These are phyloP conservation scores for Diaporthe nobilis DNA, from an alignment of 2,329 filamentous ascomycete genomes.

Conservation along the genomic window DNA sequence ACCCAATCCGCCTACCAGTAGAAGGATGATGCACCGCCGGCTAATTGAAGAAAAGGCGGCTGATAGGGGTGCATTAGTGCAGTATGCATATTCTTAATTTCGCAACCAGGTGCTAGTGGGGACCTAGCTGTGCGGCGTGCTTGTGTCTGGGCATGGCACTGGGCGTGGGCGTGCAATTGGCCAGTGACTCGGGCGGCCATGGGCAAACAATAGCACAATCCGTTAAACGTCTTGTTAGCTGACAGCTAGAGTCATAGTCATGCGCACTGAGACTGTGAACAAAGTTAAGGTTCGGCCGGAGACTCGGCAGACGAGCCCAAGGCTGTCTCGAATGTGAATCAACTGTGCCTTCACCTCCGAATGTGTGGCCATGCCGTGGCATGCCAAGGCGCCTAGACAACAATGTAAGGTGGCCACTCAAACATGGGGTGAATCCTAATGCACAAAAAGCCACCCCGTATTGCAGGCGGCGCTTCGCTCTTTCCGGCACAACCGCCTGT, in stretches of 20 bases:
- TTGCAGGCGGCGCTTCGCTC: slow-evolving; percentile 5
- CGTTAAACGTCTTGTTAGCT: not conserved
- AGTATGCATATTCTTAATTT: slow-evolving; percentile 12
- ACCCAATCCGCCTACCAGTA: not conserved
- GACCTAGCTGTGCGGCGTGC: not conserved
- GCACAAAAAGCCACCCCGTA: not conserved
- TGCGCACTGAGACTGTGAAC: not conserved
- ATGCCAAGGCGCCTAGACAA: slow-evolving; percentile 31
- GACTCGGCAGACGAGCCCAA: slow-evolving; percentile 22
- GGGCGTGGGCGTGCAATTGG: not conserved
- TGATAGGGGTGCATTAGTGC: not conserved
- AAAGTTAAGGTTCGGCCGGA: slow-evolving; percentile 22
- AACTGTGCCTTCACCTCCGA: not conserved
- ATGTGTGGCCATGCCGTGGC: slow-evolving; percentile 1
- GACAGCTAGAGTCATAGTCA: not conserved
- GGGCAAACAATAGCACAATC: not conserved
- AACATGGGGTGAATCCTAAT: slow-evolving; percentile 30
- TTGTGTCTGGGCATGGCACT: not conserved
- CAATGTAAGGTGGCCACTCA: slow-evolving; percentile 10
- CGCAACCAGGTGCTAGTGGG: slow-evolving; percentile 5
- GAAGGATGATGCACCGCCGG: not conserved
- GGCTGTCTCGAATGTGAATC: slow-evolving; percentile 24
- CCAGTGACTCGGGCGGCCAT: not conserved
- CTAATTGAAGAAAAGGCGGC: not conserved
- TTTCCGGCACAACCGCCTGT: slow-evolving; percentile 12